A percentile compares a stretch with the other conserved stretches of the same genome.
These are phyloP conservation scores for Papiliotrema fonsecae DNA, from an alignment of 1,284 basidiomycete species.

Conservation along the genomic window DNA sequence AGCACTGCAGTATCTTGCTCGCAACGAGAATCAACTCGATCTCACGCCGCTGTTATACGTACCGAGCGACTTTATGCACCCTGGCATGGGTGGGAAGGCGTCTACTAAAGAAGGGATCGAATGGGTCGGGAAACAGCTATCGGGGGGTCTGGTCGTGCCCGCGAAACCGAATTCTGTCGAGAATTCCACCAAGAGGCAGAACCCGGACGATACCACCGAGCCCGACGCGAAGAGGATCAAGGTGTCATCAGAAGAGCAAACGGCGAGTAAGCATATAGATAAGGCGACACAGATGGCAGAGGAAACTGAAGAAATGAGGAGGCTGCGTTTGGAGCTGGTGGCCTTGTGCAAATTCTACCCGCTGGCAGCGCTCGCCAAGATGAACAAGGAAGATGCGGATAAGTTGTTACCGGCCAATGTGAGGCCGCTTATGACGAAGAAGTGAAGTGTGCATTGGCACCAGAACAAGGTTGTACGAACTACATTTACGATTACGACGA, in stretches of 20 bases:
- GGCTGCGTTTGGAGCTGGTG: constrained; percentile 38
- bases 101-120: constrained; percentile 26
- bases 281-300: not conserved
- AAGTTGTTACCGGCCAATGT: constrained; percentile 36
- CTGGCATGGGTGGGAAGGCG: constrained; percentile 29
- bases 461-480: too few species aligned
- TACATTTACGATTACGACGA: too few species aligned
- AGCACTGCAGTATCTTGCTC: constrained; percentile 24
- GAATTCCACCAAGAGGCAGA: too few species aligned
- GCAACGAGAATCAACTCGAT: constrained; percentile 29
- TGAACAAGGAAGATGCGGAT: constrained; percentile 32
- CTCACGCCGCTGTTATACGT: constrained; percentile 30
- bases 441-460: too few species aligned
- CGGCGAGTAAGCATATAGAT: not conserved
- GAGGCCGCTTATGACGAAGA: constrained; percentile 28
- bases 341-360: constrained; percentile 44
- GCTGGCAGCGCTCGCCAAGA: constrained; percentile 38
- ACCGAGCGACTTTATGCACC: constrained; percentile 32
- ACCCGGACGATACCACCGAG: not conserved
- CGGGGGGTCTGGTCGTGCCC: too few species aligned
- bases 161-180: too few species aligned
- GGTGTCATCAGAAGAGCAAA: not conserved
- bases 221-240: constrained; percentile 1
- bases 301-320: constrained; percentile 15
- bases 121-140: constrained; percentile 30